Base-by-base conservation (phyloP, 805 yeast genomes). In the Phaffomyces opuntiae region DNA sequence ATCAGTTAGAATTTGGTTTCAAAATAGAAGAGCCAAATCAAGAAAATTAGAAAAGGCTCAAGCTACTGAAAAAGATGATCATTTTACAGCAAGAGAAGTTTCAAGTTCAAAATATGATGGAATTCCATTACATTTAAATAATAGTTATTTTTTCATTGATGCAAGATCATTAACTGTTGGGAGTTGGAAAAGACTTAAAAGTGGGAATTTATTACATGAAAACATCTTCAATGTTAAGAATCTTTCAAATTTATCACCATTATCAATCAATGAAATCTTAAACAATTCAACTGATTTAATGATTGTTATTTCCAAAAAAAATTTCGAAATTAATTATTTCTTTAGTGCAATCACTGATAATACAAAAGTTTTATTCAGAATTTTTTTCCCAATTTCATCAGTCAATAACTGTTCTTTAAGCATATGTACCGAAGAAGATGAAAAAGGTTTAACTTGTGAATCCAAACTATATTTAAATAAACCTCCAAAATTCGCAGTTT, bases 1-100 rank as follows among this genome's bases (percentile, higher is more conserved):
- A 50, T 87, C 90, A 13, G 96, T 89, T 3, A 73, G 96, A 45
- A 89, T 89, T 38, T 89, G 96, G 96, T 89, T 87, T 58, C 97
- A 89, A 63, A 88, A 88, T 61, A 70, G 90, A 55, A 68, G 97
- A 51, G 93, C 93, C 19, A 86, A 85, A 60, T 73, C 80, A 38
- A 72, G 89, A 56, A 84, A 84, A 63, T 63, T 76, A 56, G 85
- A 80, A 54, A 73, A 81, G 47, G 64, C 73, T 61, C 65, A 58
- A 35, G 57, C 54, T 7, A 45, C 50, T 13, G 56, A 52, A 11
- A 51, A 49, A 26, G 53, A 53, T 6, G 54, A 58, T 27, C 45
- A 58, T 31, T 45, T 34, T 26, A 42, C 39, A 13, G 39, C 24
- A 13, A 29, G 43, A 24, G 44, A 40, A 21, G 17, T 49, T n/a